Evolutionary conservation across 78 protist genomes (phyloP).

Genomic region (Anaeramoeba flamelloides): DNA sequence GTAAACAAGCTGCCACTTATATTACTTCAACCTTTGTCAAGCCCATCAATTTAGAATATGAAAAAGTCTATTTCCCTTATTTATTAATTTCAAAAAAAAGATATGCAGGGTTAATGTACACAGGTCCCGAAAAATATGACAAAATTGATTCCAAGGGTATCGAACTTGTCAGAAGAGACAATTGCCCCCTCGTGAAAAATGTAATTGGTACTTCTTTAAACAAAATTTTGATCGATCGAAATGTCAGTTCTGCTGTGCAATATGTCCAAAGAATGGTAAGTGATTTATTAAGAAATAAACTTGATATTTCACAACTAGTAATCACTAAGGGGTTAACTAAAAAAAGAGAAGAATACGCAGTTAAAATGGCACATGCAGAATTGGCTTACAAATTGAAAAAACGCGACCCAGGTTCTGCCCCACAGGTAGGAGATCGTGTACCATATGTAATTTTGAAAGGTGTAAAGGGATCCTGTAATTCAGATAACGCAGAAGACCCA

Average conservation of each 20-base stretch:
- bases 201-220: slow-evolving; percentile 54
- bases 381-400: slow-evolving; percentile 86
- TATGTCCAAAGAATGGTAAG: slow-evolving; percentile 61
- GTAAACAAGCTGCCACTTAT: slow-evolving; percentile 66
- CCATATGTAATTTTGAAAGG: slow-evolving; percentile 90
- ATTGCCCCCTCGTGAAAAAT: slow-evolving; percentile 70
- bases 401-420: slow-evolving; percentile 80
- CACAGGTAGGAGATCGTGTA: slow-evolving; percentile 94
- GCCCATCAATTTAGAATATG: slow-evolving; percentile 93
- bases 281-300: slow-evolving; percentile 60
- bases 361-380: slow-evolving; percentile 81
- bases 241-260: slow-evolving; percentile 38
- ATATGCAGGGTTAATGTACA: slow-evolving; percentile 96
- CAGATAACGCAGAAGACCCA: slow-evolving; percentile 96
- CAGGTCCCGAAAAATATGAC: slow-evolving; percentile 59
- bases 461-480: slow-evolving; percentile 36
- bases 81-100: slow-evolving; percentile 90
- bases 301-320: slow-evolving; percentile 91
- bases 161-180: slow-evolving; percentile 90
- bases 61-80: slow-evolving; percentile 93
- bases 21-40: slow-evolving; percentile 56
- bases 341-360: not conserved
- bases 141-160: slow-evolving; percentile 94
- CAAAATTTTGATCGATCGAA: slow-evolving; percentile 59
- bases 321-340: slow-evolving; percentile 30